Conservation (phyloP, 352 stramenopile genomes). For the Phytopythium oedochilum region DNA sequence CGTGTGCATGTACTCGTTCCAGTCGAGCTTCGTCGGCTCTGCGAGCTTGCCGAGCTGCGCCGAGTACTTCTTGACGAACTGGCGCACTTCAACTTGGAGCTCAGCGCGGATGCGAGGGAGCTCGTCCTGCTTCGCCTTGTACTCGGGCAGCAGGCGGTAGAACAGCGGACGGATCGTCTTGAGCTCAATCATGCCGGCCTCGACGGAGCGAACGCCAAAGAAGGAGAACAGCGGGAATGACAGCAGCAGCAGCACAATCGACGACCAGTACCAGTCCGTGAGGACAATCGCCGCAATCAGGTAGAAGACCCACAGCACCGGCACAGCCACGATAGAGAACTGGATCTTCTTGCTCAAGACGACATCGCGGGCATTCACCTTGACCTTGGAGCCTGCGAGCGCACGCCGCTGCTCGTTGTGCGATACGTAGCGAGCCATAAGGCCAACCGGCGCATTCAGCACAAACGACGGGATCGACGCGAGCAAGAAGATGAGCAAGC, state of each 20-base stretch:
- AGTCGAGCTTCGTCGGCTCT: slow-evolving; percentile 72
- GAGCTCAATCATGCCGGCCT: slow-evolving; percentile 85
- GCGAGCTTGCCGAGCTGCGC: slow-evolving; percentile 54
- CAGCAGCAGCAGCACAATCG: slow-evolving; percentile 67
- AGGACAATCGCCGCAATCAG: slow-evolving; percentile 73
- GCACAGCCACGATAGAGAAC: slow-evolving; percentile 90
- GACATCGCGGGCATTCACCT: slow-evolving; percentile 88
- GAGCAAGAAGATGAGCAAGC: slow-evolving; percentile 81
- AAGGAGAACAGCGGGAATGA: slow-evolving; percentile 88
- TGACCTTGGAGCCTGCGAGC: slow-evolving; percentile 87
- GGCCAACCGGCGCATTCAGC: slow-evolving; percentile 87
- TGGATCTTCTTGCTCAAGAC: slow-evolving; percentile 93
- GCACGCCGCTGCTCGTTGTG: slow-evolving; percentile 78
- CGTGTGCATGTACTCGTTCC: slow-evolving; percentile 82
- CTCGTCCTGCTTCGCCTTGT: slow-evolving; percentile 80
- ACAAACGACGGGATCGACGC: slow-evolving; percentile 90
- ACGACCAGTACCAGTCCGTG: slow-evolving; percentile 85
- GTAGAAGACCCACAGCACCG: slow-evolving; percentile 86
- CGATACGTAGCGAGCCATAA: slow-evolving; percentile 79
- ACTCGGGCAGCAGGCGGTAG: slow-evolving; percentile 69
- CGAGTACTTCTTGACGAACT: slow-evolving; percentile 76
- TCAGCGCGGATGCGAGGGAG: slow-evolving; percentile 55
- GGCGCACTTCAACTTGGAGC: slow-evolving; percentile 71
- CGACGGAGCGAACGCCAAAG: slow-evolving; percentile 83
- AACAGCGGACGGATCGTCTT: slow-evolving; percentile 83